Evolutionary conservation across 345 rosid genomes (phyloP).

Genomic region (Corymbia maculata): DNA sequence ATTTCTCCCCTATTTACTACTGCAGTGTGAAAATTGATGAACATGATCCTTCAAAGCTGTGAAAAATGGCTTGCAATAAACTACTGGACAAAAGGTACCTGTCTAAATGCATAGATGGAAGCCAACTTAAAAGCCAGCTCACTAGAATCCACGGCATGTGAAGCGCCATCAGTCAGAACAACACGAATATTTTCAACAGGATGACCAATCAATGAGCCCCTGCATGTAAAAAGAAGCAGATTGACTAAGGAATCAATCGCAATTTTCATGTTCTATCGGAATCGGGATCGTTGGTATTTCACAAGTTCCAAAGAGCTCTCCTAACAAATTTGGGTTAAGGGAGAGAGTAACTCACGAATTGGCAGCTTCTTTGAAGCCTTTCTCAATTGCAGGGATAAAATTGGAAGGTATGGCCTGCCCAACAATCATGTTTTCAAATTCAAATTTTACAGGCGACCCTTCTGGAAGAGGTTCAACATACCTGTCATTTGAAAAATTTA

Average conservation of each 20-base stretch:
- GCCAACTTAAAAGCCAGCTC: conserved; percentile 98
- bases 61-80: neutral
- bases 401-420: conserved; percentile 96
- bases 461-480: conserved; percentile 77
- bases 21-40: neutral
- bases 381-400: conserved; percentile 93
- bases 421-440: conserved; percentile 87
- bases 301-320: neutral
- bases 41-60: neutral
- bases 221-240: conserved; percentile 14
- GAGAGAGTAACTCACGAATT: conserved; percentile 56
- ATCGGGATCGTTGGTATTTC: neutral
- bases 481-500: conserved; percentile 20
- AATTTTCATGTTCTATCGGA: neutral
- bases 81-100: conserved; percentile 19
- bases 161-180: conserved; percentile 87
- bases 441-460: conserved; percentile 61
- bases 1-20: neutral
- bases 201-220: conserved; percentile 94
- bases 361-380: conserved; percentile 98
- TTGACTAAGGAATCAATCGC: neutral
- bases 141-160: conserved; percentile 96
- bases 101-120: conserved; percentile 95
- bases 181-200: conserved; percentile 87
- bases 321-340: neutral